phyloP scores from a whole-genome alignment of 371 early-diverging fungal species.

The Haplosporangium sp. region DNA sequence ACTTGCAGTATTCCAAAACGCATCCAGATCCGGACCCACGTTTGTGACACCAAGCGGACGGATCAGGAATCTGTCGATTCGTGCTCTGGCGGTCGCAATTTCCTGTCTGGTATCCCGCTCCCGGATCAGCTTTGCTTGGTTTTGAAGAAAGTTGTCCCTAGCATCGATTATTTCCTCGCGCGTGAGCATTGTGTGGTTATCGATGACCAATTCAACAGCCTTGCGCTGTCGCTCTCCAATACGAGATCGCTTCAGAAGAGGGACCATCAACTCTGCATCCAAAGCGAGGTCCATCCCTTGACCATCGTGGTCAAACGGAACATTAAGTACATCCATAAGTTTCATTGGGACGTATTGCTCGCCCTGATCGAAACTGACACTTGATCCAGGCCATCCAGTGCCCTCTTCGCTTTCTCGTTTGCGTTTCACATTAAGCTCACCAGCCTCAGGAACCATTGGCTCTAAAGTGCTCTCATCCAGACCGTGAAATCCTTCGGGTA shows the following conservation, averaged over 20 bases:
- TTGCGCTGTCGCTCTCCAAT: background rate
- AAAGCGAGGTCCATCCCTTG: background rate
- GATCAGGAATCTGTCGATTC: slow-evolving; percentile 10
- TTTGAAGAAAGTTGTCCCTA: slow-evolving; percentile 5
- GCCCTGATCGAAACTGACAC: background rate
- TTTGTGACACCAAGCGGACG: slow-evolving; percentile 20
- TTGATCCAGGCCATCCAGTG: background rate
- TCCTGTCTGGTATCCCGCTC: slow-evolving; percentile 10
- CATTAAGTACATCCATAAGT: background rate
- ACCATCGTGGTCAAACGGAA: background rate
- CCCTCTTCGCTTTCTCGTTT: background rate
- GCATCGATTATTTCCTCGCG: slow-evolving; percentile 9
- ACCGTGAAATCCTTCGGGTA: slow-evolving; percentile 16
- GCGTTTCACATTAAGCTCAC: background rate
- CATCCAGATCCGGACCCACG: slow-evolving; percentile 14
- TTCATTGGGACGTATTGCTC: background rate
- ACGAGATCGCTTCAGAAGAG: background rate
- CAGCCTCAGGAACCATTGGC: background rate
- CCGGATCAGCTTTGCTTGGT: slow-evolving; percentile 18
- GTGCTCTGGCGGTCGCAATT: background rate
- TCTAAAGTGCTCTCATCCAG: background rate
- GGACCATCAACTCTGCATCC: too few relatives aligned
- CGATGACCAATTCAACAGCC: slow-evolving; percentile 3
- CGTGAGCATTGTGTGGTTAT: slow-evolving; percentile 27
- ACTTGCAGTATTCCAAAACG: slow-evolving; percentile 27